Percentiles rank a stretch among this genome's conserved stretches.
These are phyloP conservation scores for Malassezia cuniculi DNA, from an alignment of 1,284 basidiomycete genomes.

Conservation along the genomic window DNA sequence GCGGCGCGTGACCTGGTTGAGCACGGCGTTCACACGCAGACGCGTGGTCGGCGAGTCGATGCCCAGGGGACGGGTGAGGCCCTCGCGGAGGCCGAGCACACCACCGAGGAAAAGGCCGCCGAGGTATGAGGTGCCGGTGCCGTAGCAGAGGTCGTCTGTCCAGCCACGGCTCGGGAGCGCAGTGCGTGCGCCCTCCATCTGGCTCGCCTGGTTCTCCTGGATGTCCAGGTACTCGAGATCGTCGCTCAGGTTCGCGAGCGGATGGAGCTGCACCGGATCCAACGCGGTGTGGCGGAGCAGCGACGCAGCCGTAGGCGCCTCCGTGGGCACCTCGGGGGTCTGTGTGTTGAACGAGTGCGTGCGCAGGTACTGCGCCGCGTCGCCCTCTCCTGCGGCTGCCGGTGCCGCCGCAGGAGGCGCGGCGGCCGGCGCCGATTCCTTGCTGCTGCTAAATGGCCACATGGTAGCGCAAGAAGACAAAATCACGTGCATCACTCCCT, in stretches of 20 bases:
- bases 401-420: background rate
- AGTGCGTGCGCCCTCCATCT: constrained; percentile 40
- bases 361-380: constrained; percentile 21
- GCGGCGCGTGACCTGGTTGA: constrained; percentile 90
- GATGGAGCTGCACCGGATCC: constrained; percentile 68
- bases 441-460: constrained; percentile 12
- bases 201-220: constrained; percentile 36
- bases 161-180: constrained; percentile 60
- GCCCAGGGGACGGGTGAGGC: constrained; percentile 66
- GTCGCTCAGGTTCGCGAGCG: constrained; percentile 34
- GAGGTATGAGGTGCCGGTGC: constrained; percentile 96
- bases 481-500: background rate
- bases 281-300: constrained; percentile 69
- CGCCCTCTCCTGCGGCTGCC: background rate
- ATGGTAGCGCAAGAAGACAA: constrained; percentile 1
- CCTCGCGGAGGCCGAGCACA: constrained; percentile 88
- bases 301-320: constrained; percentile 82
- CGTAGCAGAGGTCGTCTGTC: constrained; percentile 98
- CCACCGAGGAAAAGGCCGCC: constrained; percentile 88
- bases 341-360: constrained; percentile 47
- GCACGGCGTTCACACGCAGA: constrained; percentile 85
- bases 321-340: constrained; percentile 77
- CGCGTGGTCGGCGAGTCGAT: constrained; percentile 49
- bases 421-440: constrained; percentile 1
- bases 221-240: constrained; percentile 45